phyloP scores from a whole-genome alignment of 257 asterid genomes.

The Buddleja alternifolia region DNA sequence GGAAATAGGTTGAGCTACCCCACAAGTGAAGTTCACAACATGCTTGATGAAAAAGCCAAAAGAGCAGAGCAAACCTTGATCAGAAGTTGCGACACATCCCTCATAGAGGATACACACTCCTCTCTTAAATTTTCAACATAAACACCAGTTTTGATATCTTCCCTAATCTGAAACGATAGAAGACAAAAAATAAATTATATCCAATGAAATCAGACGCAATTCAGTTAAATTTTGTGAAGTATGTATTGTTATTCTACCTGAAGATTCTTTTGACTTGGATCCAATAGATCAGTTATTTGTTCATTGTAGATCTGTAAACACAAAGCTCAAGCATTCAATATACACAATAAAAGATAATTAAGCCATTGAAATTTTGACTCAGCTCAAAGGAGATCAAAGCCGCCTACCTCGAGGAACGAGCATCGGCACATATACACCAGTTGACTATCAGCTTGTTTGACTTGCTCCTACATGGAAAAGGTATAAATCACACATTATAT shows the following conservation, averaged over 20 bases:
- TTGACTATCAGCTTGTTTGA: slow-evolving; percentile 78
- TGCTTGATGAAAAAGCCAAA: slow-evolving; percentile 1
- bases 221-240: slow-evolving; percentile 3
- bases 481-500: slow-evolving; percentile 1
- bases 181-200: slow-evolving; percentile 16
- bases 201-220: slow-evolving; percentile 9
- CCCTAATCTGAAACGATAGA: slow-evolving; percentile 71
- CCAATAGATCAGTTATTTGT: slow-evolving; percentile 96
- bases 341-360: slow-evolving; percentile 2
- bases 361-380: not conserved
- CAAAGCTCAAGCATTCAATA: slow-evolving; percentile 20
- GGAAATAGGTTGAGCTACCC: not conserved
- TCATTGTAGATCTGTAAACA: slow-evolving; percentile 89
- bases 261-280: slow-evolving; percentile 90
- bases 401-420: slow-evolving; percentile 92
- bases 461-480: slow-evolving; percentile 75
- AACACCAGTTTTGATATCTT: slow-evolving; percentile 90
- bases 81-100: slow-evolving; percentile 83
- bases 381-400: slow-evolving; percentile 25
- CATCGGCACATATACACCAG: slow-evolving; percentile 90
- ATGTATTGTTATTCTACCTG: slow-evolving; percentile 57
- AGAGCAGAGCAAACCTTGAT: slow-evolving; percentile 64
- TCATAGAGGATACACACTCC: slow-evolving; percentile 87
- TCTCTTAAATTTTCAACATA: slow-evolving; percentile 97
- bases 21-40: slow-evolving; percentile 20